These are phyloP conservation scores for Puccinia polysora DNA, from an alignment of 1,284 basidiomycete species.

Conservation along the genomic window DNA sequence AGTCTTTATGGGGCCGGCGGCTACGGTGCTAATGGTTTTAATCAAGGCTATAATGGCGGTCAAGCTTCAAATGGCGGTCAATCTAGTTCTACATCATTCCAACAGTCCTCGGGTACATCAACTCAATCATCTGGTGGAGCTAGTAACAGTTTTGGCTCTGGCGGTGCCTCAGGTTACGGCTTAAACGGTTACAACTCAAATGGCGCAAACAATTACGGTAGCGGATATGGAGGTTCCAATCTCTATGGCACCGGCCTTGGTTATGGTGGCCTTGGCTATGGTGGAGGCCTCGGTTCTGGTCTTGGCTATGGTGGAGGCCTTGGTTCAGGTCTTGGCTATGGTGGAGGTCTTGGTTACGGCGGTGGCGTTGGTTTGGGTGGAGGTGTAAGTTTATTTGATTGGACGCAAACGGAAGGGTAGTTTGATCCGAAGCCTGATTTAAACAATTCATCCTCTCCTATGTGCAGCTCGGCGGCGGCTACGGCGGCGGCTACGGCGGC, in stretches of 20 bases:
- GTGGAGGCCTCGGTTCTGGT: not conserved
- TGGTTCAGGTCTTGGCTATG: not conserved
- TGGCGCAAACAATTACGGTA: not conserved
- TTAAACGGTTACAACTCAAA: not conserved
- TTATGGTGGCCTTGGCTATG: not conserved
- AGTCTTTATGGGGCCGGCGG: not conserved
- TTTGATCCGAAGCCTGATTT: not conserved
- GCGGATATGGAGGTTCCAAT: not conserved
- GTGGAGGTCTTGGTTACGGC: not conserved
- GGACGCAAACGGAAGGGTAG: not conserved
- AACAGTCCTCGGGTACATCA: constrained; percentile 12
- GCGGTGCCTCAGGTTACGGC: not conserved
- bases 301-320: not conserved
- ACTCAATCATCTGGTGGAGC: constrained; percentile 4
- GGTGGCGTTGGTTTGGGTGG: not conserved
- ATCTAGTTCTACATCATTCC: constrained; percentile 15
- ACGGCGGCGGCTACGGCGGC: not conserved
- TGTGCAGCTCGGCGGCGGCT: not conserved
- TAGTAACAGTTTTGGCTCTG: not conserved
- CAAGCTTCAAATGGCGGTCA: not conserved
- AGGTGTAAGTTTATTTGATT: not conserved
- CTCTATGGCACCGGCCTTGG: not conserved
- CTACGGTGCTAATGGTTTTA: not conserved
- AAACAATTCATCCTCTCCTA: not conserved
- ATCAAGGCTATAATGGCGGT: not conserved